phyloP scores from a whole-genome alignment of 805 yeast species.

The Candida alai region DNA sequence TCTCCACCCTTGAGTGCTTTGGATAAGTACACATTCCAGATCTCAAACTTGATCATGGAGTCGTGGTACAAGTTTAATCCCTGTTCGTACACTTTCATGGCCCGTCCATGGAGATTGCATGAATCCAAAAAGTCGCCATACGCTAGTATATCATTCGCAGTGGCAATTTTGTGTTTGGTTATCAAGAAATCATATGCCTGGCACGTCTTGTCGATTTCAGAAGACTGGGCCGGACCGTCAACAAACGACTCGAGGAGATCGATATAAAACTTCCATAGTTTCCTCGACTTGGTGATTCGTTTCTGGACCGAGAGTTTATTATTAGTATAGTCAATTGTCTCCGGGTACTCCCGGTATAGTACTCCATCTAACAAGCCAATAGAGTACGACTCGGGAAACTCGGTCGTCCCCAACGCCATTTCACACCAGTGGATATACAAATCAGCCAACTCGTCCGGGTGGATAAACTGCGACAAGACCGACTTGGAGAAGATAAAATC shows the following conservation, averaged over 20 bases:
- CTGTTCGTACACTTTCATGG: conserved; percentile 50
- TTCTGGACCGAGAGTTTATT: conserved; percentile 48
- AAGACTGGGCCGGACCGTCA: conserved; percentile 31
- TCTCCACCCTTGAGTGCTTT: conserved; percentile 32
- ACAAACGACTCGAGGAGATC: conserved; percentile 63
- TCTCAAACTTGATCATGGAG: conserved; percentile 52
- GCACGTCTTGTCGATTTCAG: conserved; percentile 17
- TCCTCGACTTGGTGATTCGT: conserved; percentile 54
- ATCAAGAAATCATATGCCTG: conserved; percentile 28
- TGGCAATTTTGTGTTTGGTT: conserved; percentile 52
- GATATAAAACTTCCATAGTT: conserved; percentile 70
- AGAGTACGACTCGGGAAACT: conserved; percentile 44
- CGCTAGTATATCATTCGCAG: conserved; percentile 61
- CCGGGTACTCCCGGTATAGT: conserved; percentile 15
- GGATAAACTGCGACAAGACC: conserved; percentile 62
- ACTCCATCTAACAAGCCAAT: conserved; percentile 31
- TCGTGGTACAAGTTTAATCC: conserved; percentile 62
- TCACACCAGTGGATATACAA: conserved; percentile 79
- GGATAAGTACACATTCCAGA: conserved; percentile 67
- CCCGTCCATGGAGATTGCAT: conserved; percentile 46
- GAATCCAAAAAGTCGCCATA: conserved; percentile 61
- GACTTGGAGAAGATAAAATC: conserved; percentile 61
- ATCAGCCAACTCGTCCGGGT: conserved; percentile 59
- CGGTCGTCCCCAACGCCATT: conserved; percentile 48
- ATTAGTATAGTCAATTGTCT: conserved; percentile 31